Percentiles rank a stretch among this genome's conserved stretches.
phyloP scores from a whole-genome alignment of 768 basidiomycete species.

The Russula dissimulans region DNA sequence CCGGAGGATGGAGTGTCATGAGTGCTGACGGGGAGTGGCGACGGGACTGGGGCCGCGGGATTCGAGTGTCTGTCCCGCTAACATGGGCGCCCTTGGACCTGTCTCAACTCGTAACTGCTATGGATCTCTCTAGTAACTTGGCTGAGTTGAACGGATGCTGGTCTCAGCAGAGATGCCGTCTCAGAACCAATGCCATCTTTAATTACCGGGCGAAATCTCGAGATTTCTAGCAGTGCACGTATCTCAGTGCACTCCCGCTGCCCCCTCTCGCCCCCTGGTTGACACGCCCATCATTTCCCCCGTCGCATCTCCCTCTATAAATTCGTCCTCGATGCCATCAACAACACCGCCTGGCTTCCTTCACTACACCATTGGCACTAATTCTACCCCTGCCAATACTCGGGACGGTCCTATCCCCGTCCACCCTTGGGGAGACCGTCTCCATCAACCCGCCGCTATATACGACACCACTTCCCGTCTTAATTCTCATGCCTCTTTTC shows the following conservation, averaged over 20 bases:
- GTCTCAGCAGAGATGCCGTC: not conserved
- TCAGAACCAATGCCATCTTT: not conserved
- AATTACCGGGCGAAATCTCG: not conserved
- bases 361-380: not conserved
- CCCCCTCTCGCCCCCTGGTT: not conserved
- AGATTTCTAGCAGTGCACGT: not conserved
- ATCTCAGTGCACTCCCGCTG: not conserved
- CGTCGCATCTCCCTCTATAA: not conserved
- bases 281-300: conserved; percentile 1
- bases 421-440: not conserved
- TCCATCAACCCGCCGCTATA: conserved; percentile 13
- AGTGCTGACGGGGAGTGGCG: too few species aligned
- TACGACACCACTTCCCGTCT: not conserved
- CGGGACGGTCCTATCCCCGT: not conserved
- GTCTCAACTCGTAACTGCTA: too few species aligned
- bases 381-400: not conserved
- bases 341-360: conserved; percentile 5
- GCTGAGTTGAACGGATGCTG: not conserved
- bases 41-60: too few species aligned
- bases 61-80: too few species aligned
- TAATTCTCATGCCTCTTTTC: not conserved
- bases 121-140: too few species aligned
- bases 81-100: too few species aligned
- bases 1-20: not conserved
- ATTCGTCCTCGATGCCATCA: conserved; percentile 12